Base-by-base conservation (phyloP, 805 yeast species). In the Debaryomyces hansenii region DNA sequence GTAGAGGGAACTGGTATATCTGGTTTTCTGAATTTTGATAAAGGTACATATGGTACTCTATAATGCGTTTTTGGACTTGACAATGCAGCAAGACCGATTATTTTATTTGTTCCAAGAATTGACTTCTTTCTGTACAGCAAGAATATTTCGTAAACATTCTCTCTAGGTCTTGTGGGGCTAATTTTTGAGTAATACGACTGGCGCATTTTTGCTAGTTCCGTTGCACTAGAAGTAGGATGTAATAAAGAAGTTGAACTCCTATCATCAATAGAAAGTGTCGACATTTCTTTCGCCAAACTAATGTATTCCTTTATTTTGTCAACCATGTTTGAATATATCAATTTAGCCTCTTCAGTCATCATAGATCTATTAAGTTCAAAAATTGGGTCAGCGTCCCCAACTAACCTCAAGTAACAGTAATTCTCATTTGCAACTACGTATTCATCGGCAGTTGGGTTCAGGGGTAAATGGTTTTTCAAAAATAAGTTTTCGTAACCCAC, bases 311-410 rank as follows among this genome's bases (percentile, higher is more conserved):
- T 59, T 37, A 70, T 55, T 15, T 62, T 50, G 12, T 55, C 49
- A 4, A 67, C 51, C 59, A 65, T 55, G 41, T 63, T 56, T 16
- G 56, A 42, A 46, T 62, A 63, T n/a, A 66, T 61, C 49, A 70
- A 55, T 36, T 56, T 59, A 4, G 74, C 70, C 44, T 68, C 70
- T 47, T 62, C 63, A 35, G 61, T 51, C 14, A 63, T 64, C 66
- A 65, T 52, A 5, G 57, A 49, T 31, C 70, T 43, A 48, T 67
- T 67, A 21, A 63, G 47, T 31, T 63, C 65, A 37, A 64, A 61
- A 1, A 61, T 44, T 6, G 57, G 50, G 39, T 61, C 62, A 6
- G 62, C 57, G 10, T 48, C 41, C 0, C 63, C 59, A n/a, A 58
- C 53, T 4, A 63, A 61, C 27, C 66, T 48, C 20, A 67, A 48